phyloP scores from a whole-genome alignment of 164 flowering plant genomes.

The grape (Vitis vinifera) region DNA sequence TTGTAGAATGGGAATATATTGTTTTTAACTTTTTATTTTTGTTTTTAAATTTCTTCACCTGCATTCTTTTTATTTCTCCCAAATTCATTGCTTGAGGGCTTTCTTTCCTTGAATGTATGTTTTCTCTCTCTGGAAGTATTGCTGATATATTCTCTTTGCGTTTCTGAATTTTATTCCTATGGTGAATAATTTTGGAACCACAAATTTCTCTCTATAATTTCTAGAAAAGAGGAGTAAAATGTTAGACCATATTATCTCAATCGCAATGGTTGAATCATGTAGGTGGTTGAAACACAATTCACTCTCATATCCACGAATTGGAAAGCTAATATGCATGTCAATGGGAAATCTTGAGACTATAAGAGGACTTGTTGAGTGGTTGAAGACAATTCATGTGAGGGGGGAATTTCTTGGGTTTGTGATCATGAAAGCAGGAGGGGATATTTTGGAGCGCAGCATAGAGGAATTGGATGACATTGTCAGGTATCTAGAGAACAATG shows the following conservation, averaged over 20 bases:
- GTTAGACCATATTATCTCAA: slow-evolving; percentile 4
- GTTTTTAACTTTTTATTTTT: too few species aligned
- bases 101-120: too few species aligned
- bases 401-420: slow-evolving; percentile 63
- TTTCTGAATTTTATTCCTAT: too few species aligned
- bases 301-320: slow-evolving; percentile 80
- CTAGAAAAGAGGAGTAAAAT: background rate
- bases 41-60: too few species aligned
- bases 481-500: slow-evolving; percentile 64
- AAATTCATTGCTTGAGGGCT: too few species aligned
- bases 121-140: background rate
- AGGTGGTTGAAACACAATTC: slow-evolving; percentile 97
- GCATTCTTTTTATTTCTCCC: too few species aligned
- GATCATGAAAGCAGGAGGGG: slow-evolving; percentile 50
- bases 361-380: slow-evolving; percentile 56
- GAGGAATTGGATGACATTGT: slow-evolving; percentile 71
- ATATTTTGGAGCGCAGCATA: slow-evolving; percentile 44
- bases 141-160: too few species aligned
- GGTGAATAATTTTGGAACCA: too few species aligned
- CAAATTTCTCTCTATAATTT: background rate
- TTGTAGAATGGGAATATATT: background rate
- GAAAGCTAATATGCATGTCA: slow-evolving; percentile 74
- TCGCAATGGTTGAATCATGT: slow-evolving; percentile 18
- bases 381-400: slow-evolving; percentile 71
- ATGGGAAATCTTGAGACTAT: slow-evolving; percentile 54